Conservation (phyloP, 2,329 filamentous ascomycete species). For the Pseudocercospora pini-densiflorae region DNA sequence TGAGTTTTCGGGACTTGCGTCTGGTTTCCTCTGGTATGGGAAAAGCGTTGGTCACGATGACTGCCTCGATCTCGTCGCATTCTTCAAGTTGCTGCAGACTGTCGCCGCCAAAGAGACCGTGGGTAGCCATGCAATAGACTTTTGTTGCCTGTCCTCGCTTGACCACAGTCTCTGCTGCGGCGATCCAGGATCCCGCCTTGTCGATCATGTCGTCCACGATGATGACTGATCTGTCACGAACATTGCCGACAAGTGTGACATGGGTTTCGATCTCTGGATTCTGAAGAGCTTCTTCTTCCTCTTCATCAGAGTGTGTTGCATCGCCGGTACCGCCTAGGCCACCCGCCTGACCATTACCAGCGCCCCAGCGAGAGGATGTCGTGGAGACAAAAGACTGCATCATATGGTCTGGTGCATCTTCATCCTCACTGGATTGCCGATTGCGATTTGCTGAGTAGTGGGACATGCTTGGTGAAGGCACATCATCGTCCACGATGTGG, state of each 20-base stretch:
- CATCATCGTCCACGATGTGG: constrained; percentile 85
- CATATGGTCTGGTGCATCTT: constrained; percentile 78
- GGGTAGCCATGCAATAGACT: constrained; percentile 97
- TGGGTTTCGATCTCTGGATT: constrained; percentile 86
- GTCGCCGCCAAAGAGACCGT: constrained; percentile 90
- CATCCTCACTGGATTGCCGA: constrained; percentile 50
- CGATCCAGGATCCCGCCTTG: constrained; percentile 95
- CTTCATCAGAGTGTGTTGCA: constrained; percentile 80
- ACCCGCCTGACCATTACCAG: constrained; percentile 37
- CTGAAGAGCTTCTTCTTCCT: constrained; percentile 88
- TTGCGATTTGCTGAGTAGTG: constrained; percentile 59
- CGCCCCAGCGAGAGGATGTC: constrained; percentile 68
- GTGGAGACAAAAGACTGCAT: constrained; percentile 79
- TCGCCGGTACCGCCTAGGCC: constrained; percentile 84
- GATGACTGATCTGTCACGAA: constrained; percentile 84
- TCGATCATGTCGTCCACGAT: constrained; percentile 99
- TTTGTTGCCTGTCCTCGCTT: constrained; percentile 90
- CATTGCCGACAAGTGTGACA: constrained; percentile 96
- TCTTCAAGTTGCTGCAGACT: constrained; percentile 86
- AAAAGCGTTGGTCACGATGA: constrained; percentile 97
- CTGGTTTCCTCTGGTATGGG: constrained; percentile 79
- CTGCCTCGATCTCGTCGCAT: constrained; percentile 90
- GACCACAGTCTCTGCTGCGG: constrained; percentile 93
- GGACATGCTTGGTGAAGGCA: constrained; percentile 75
- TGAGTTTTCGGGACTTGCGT: constrained; percentile 76